These are phyloP conservation scores for Sporisorium graminicola DNA, from an alignment of 1,284 basidiomycete species.

Conservation along the genomic window DNA sequence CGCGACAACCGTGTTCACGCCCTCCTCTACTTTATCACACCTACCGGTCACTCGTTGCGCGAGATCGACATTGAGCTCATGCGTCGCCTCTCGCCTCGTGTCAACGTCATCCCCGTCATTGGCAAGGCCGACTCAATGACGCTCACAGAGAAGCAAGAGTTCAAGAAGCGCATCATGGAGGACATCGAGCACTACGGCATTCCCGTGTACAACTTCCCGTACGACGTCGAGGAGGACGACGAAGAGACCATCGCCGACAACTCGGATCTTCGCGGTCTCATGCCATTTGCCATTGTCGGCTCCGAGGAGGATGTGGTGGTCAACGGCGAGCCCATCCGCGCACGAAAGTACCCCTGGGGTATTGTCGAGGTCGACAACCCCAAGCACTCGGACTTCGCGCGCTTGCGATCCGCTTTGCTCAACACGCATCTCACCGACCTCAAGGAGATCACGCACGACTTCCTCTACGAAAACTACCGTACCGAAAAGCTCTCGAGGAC, in stretches of 20 bases:
- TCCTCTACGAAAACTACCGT: slow-evolving; percentile 90
- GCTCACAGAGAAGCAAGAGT: slow-evolving; percentile 75
- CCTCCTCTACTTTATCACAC: slow-evolving; percentile 97
- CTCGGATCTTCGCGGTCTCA: slow-evolving; percentile 69
- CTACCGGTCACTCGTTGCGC: slow-evolving; percentile 86
- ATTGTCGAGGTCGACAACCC: slow-evolving; percentile 98
- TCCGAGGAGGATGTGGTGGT: slow-evolving; percentile 96
- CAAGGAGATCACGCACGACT: slow-evolving; percentile 90
- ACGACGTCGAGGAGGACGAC: slow-evolving; percentile 97
- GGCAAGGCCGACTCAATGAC: slow-evolving; percentile 97
- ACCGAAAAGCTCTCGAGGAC: slow-evolving; percentile 97
- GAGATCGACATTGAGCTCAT: slow-evolving; percentile 92
- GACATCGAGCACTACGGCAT: slow-evolving; percentile 99
- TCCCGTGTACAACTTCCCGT: slow-evolving; percentile 99
- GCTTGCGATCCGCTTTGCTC: slow-evolving; percentile 88
- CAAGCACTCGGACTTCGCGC: slow-evolving; percentile 95
- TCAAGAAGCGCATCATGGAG: slow-evolving; percentile 98
- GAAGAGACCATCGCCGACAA: slow-evolving; percentile 99
- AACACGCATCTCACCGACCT: slow-evolving; percentile 95
- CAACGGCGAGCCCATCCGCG: slow-evolving; percentile 89
- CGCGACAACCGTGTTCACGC: slow-evolving; percentile 91
- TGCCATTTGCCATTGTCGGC: slow-evolving; percentile 95
- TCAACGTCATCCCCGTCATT: slow-evolving; percentile 99
- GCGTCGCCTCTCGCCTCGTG: slow-evolving; percentile 71
- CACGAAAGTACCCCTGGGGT: slow-evolving; percentile 96